These are phyloP conservation scores for Lentithecium fluviatile DNA, from an alignment of 495 filamentous ascomycete species.

Conservation along the genomic window DNA sequence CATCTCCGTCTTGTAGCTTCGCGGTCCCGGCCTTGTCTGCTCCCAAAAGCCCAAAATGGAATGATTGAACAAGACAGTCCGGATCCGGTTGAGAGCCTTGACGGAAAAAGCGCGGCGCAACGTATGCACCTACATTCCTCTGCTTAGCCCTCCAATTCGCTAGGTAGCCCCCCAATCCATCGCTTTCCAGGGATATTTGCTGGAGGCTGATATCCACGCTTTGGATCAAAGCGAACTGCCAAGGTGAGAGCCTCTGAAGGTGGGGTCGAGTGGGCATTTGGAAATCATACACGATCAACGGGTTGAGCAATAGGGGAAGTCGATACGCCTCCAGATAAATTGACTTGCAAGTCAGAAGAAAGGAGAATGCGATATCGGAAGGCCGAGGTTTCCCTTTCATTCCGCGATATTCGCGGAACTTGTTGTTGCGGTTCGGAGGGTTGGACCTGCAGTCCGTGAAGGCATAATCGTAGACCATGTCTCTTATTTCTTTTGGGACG, in stretches of 20 bases:
- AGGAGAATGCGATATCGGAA: constrained; percentile 17
- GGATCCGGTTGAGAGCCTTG: no score
- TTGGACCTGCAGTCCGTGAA: not conserved
- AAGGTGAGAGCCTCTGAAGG: constrained; percentile 6
- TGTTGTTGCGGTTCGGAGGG: not conserved
- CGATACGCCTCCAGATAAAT: constrained; percentile 28
- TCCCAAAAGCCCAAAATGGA: constrained; percentile 3
- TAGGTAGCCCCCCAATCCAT: not conserved
- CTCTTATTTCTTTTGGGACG: constrained; percentile 4
- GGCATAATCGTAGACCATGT: constrained; percentile 11
- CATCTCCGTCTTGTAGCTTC: no score
- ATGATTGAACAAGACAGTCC: not conserved
- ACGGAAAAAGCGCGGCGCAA: constrained; percentile 12
- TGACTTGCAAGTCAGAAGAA: constrained; percentile 24
- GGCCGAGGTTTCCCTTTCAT: not conserved
- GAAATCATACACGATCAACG: constrained; percentile 15
- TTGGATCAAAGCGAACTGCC: constrained; percentile 31
- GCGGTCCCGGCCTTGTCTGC: not conserved
- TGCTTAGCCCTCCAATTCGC: not conserved
- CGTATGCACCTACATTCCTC: constrained; percentile 7
- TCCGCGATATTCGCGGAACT: not conserved
- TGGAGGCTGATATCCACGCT: constrained; percentile 26
- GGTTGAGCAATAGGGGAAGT: constrained; percentile 26
- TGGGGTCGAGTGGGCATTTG: not conserved
- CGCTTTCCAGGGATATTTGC: constrained; percentile 22